These are phyloP conservation scores for Aspergillus proliferans DNA, from an alignment of 2,329 filamentous ascomycete genomes.

Conservation along the genomic window DNA sequence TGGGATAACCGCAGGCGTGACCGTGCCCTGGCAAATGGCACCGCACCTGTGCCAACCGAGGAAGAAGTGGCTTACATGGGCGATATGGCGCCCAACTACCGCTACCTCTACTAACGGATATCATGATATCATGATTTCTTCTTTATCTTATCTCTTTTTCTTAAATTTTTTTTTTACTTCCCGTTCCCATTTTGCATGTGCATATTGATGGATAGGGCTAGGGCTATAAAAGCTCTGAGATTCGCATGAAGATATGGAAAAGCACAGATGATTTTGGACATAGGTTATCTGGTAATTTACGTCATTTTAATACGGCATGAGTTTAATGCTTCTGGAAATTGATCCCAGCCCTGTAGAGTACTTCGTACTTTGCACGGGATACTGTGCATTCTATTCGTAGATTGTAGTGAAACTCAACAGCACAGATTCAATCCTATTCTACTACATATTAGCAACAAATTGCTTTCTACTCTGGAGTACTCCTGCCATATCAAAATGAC, in stretches of 20 bases:
- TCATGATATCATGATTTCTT: background rate
- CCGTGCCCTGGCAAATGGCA: slow-evolving; percentile 18
- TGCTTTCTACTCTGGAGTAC: background rate
- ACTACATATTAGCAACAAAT: too few relatives aligned
- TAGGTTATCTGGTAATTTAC: background rate
- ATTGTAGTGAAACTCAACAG: too few relatives aligned
- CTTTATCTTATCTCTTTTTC: background rate
- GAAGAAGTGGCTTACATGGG: slow-evolving; percentile 32
- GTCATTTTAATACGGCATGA: background rate
- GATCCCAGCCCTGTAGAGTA: too few relatives aligned
- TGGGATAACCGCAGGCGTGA: slow-evolving; percentile 38
- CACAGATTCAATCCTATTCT: too few relatives aligned
- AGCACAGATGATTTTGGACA: background rate
- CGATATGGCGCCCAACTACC: slow-evolving; percentile 38
- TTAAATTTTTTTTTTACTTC: background rate
- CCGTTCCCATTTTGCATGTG: background rate
- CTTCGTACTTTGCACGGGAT: too few relatives aligned
- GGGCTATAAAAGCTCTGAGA: slow-evolving; percentile 3
- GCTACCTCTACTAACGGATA: slow-evolving; percentile 30
- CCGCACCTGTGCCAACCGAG: slow-evolving; percentile 16
- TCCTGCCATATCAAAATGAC: background rate
- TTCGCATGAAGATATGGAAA: background rate
- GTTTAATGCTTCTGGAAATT: background rate
- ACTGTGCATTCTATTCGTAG: too few relatives aligned
- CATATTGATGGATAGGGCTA: slow-evolving; percentile 6